Base-by-base conservation (phyloP, 805 yeast genomes). In the Candida michaelii region DNA sequence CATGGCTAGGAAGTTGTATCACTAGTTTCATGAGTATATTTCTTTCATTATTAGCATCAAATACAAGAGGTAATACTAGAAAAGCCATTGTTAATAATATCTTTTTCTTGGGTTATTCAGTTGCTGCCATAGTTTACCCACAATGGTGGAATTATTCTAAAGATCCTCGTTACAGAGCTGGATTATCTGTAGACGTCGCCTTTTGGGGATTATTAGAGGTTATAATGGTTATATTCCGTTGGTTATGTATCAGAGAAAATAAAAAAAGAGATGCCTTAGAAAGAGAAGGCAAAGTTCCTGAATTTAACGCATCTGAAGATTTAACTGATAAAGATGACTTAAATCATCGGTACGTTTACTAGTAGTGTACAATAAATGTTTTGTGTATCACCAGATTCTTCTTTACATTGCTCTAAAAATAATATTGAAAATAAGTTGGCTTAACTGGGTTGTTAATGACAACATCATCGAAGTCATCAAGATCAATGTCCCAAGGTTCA, bases 51-150 rank as follows among this genome's bases (percentile, higher is more conserved):
- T 55, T 74, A 24, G 66, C 79, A 19, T 62, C 77, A 5, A 77
- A 77, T 49, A 67, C 71, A 35, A 78, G 77, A 8, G 86, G 86
- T 6, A 74, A 71, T 51, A 78, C 85, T 5, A 80, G 79, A 62
- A 79, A 77, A 54, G 57, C 67, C 35, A 63, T 73, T 2, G 71
- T 65, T 2, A 74, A 66, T 52, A 73, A 77, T 1, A 47, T 73
- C 16, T 58, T 63, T 43, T 63, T 79, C 30, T 51, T 77, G 37
- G 76, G 74, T 4, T 77, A 71, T 58, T 73, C 79, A 54, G 73
- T 66, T 8, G 84, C 83, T 21, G 79, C 77, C 52, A 59, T 76
- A 33, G 60, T 70, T 37, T 84, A 83, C 3, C 83, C 83, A 1
- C 80, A 75, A 47, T 63, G 78, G 4, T 77, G 76, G 51, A 56